Percentiles rank a stretch among this genome's conserved stretches.
These are phyloP conservation scores for Hanseniaspora nectarophila DNA, from an alignment of 805 yeast genomes.

Conservation along the genomic window DNA sequence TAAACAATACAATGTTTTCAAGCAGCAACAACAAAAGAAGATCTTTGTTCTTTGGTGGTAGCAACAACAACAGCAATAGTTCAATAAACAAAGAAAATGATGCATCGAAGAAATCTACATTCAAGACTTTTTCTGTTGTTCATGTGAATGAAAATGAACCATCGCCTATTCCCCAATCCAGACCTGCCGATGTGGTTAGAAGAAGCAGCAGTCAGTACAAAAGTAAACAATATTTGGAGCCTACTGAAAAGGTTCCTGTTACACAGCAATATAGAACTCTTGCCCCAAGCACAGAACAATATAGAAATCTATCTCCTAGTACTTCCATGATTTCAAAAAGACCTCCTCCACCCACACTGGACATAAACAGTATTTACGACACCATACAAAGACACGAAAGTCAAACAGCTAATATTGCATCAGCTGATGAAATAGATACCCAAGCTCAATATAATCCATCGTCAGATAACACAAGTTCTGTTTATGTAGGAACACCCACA, in stretches of 20 bases:
- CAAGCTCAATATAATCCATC: no score
- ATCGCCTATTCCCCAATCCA: not conserved
- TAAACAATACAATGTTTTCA: not conserved
- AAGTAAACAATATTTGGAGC: not conserved
- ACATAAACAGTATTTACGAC: conserved; percentile 17
- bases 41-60: conserved; percentile 11
- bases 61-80: not conserved
- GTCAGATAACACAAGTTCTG: not conserved
- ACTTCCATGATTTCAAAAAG: conserved; percentile 15
- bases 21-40: conserved; percentile 7
- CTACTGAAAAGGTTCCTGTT: no score
- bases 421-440: not conserved
- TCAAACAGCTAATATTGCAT: not conserved
- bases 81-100: not conserved
- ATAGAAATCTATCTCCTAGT: not conserved
- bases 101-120: not conserved
- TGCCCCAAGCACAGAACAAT: not conserved
- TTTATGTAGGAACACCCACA: not conserved
- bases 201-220: not conserved
- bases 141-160: conserved; percentile 7
- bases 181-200: not conserved
- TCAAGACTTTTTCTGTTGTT: conserved; percentile 11
- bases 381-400: conserved; percentile 1
- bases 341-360: conserved; percentile 22
- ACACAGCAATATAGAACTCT: not conserved